Evolutionary conservation across 768 basidiomycete genomes (phyloP).

Genomic region (Hydnum rufescens): DNA sequence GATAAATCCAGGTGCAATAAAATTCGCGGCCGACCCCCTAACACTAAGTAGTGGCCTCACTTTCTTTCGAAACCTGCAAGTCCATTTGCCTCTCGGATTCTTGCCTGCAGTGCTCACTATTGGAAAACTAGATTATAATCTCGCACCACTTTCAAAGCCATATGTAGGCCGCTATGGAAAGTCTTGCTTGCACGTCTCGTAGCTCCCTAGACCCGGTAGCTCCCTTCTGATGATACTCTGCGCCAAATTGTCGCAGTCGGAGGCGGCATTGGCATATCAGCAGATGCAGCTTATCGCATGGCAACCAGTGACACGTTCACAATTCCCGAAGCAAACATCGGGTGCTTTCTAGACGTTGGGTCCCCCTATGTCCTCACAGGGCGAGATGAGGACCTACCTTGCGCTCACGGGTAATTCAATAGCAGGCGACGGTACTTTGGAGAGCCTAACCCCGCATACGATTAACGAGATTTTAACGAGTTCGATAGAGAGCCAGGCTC

Average conservation of each 20-base stretch:
- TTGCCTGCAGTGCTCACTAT: too few species aligned
- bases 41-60: conserved; percentile 48
- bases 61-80: conserved; percentile 73
- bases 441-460: conserved; percentile 22
- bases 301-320: conserved; percentile 92
- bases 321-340: conserved; percentile 93
- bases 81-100: conserved; percentile 6
- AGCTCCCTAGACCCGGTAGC: conserved; percentile 9
- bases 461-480: too few species aligned
- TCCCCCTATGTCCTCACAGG: conserved; percentile 84
- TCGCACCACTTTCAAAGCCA: conserved; percentile 64
- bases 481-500: too few species aligned
- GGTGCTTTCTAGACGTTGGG: conserved; percentile 84
- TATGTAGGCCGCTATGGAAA: conserved; percentile 75
- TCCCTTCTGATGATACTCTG: too few species aligned
- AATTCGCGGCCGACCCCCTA: too few species aligned
- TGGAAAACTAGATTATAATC: conserved; percentile 61
- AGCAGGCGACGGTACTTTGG: conserved; percentile 44
- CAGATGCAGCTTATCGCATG: conserved; percentile 72
- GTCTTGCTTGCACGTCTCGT: conserved; percentile 75
- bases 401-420: conserved; percentile 60
- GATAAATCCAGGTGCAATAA: conserved; percentile 7
- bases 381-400: conserved; percentile 77
- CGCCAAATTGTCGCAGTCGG: too few species aligned
- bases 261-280: too few species aligned